Evolutionary conservation across 441 rosid species (phyloP), one percentile per base, ranked within the genome.

Genomic region (Euphorbia schlechtendalii): DNA sequence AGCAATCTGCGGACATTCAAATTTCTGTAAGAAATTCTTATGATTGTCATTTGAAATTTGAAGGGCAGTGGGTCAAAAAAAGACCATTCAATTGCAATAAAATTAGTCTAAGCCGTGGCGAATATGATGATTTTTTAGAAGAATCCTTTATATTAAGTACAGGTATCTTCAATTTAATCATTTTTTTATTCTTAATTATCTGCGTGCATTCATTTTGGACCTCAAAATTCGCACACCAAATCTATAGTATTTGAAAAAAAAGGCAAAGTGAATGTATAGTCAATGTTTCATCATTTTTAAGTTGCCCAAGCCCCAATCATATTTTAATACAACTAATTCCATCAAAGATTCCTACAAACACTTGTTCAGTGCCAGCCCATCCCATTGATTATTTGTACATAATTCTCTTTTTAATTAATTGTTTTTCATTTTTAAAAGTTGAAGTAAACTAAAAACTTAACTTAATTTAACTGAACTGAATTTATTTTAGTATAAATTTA

Each of bases 21-120:
- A 18, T 22, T 13, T 21, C 17, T 5, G 70, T n/a, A n/a, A n/a
- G n/a, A n/a, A 38, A 34, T 58, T 9, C 21, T 12, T 59, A 30
- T n/a, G 12, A 34, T 3, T 51, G 59, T 58, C 30, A 41, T 60
- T 67, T n/a, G n/a, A n/a, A n/a, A n/a, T n/a, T n/a, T n/a, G n/a
- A n/a, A n/a, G n/a, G 14, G 62, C 54, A 52, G 18, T 22, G 20
- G 59, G 45, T 59, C 56, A 56, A 43, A 1, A 45, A 45, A 57
- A 56, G 58, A 48, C 7, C 1, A 58, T 11, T 27, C 41, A 28
- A 62, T 8, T 11, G 14, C 48, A 13, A 21, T 21, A 1, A 36
- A 12, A 18, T 25, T n/a, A n/a, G 28, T 36, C 13, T 0, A 40
- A 1, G 10, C n/a, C 18, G 28, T 55, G 40, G 6, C 1, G 18